Percentiles rank a stretch among this genome's conserved stretches.
phyloP scores from a whole-genome alignment of 1,284 basidiomycete species.

The Ustilago nuda region DNA sequence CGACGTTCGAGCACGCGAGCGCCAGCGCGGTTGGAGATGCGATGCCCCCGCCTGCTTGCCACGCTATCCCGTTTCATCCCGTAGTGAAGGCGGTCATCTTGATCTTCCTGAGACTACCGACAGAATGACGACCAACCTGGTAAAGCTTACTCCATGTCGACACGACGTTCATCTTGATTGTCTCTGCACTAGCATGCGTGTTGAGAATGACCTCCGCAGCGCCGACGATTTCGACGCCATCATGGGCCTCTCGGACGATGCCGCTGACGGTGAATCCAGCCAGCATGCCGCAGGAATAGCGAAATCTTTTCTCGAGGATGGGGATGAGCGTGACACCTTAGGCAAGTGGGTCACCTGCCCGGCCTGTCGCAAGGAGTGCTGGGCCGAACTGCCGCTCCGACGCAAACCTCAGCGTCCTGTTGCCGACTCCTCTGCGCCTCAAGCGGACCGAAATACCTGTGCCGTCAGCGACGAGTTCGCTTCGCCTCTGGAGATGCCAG shows the following conservation, averaged over 20 bases:
- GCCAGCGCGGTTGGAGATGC: slow-evolving; percentile 56
- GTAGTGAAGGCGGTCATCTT: slow-evolving; percentile 23
- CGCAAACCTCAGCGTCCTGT: slow-evolving; percentile 29
- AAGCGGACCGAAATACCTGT: background rate
- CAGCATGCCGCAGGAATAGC: slow-evolving; percentile 6
- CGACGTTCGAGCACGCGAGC: slow-evolving; percentile 55
- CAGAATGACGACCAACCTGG: slow-evolving; percentile 40
- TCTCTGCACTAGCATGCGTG: slow-evolving; percentile 57
- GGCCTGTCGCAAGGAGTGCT: slow-evolving; percentile 59
- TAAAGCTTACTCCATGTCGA: slow-evolving; percentile 58
- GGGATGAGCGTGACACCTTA: slow-evolving; percentile 38
- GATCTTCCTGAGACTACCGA: slow-evolving; percentile 36
- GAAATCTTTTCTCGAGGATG: background rate
- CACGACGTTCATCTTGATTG: slow-evolving; percentile 66
- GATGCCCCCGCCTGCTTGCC: slow-evolving; percentile 62
- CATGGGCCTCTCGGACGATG: slow-evolving; percentile 4
- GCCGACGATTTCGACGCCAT: slow-evolving; percentile 20
- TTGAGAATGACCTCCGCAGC: slow-evolving; percentile 38
- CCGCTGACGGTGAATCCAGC: background rate
- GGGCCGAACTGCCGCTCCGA: slow-evolving; percentile 58
- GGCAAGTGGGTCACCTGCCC: slow-evolving; percentile 67
- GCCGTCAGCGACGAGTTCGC: background rate
- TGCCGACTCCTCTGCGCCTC: background rate
- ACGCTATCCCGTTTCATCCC: slow-evolving; percentile 42
- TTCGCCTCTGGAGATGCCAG: too few species aligned